These are phyloP conservation scores for Didymella pomorum DNA, from an alignment of 2,329 filamentous ascomycete genomes.

Conservation along the genomic window DNA sequence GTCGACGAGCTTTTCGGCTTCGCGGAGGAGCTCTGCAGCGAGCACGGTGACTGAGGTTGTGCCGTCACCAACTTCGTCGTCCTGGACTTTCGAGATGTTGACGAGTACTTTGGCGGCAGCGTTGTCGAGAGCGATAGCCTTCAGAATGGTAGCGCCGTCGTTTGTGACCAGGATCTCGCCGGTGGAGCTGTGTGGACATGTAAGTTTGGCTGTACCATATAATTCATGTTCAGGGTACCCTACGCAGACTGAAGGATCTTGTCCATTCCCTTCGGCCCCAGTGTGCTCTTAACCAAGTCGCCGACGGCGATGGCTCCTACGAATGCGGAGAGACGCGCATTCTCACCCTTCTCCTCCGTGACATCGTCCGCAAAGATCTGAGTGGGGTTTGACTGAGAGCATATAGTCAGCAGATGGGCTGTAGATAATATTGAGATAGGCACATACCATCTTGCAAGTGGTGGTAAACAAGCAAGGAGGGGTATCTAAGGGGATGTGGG, in stretches of 20 bases:
- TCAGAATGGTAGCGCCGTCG: slow-evolving; percentile 97
- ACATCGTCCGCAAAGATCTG: slow-evolving; percentile 99
- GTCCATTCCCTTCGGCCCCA: slow-evolving; percentile 99
- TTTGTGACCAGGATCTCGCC: slow-evolving; percentile 99
- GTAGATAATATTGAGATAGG: neutral
- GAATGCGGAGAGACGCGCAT: slow-evolving; percentile 97
- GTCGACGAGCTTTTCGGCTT: slow-evolving; percentile 96
- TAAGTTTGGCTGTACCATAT: slow-evolving; percentile 31
- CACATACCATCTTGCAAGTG: slow-evolving; percentile 43
- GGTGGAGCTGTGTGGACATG: slow-evolving; percentile 71
- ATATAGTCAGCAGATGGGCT: slow-evolving; percentile 22
- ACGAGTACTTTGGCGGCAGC: slow-evolving; percentile 97
- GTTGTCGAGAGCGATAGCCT: slow-evolving; percentile 98
- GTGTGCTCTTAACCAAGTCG: slow-evolving; percentile 94
- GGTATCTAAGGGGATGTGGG: slow-evolving; percentile 43
- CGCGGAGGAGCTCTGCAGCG: slow-evolving; percentile 90
- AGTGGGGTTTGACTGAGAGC: slow-evolving; percentile 73
- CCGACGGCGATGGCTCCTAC: slow-evolving; percentile 98
- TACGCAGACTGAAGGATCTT: slow-evolving; percentile 97
- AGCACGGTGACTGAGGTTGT: slow-evolving; percentile 98
- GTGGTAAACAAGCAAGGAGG: slow-evolving; percentile 37
- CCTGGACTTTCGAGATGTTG: slow-evolving; percentile 99
- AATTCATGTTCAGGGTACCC: slow-evolving; percentile 49
- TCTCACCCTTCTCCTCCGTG: slow-evolving; percentile 97
- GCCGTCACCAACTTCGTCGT: slow-evolving; percentile 97